A percentile compares a stretch with the other conserved stretches of the same genome.
Evolutionary conservation across 2,329 filamentous ascomycete genomes (phyloP).

Genomic region (Beauveria sp.): DNA sequence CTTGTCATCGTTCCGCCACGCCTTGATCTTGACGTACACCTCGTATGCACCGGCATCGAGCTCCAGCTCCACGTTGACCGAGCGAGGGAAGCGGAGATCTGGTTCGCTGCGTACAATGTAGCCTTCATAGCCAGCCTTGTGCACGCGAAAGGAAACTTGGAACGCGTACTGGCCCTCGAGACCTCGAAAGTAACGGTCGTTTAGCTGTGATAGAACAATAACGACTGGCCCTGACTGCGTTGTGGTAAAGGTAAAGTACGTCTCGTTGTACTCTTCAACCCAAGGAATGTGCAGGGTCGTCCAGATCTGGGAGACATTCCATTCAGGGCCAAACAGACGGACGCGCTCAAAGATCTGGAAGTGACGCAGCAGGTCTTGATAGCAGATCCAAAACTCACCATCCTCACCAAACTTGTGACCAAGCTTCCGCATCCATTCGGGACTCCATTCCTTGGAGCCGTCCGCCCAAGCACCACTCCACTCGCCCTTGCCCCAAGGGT

Average conservation of each 20-base stretch:
- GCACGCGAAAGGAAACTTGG: constrained; percentile 46
- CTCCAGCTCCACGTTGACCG: constrained; percentile 68
- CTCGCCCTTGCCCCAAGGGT: constrained; percentile 75
- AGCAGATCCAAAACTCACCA: constrained; percentile 56
- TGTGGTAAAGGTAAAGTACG: constrained; percentile 44
- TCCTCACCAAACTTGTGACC: constrained; percentile 71
- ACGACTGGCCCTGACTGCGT: constrained; percentile 43
- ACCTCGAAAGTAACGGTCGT: constrained; percentile 49
- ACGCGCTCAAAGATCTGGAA: constrained; percentile 53
- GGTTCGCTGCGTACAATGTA: constrained; percentile 48
- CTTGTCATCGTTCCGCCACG: constrained; percentile 46
- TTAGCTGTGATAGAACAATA: constrained; percentile 49
- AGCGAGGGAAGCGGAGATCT: constrained; percentile 58
- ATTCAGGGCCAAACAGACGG: constrained; percentile 48
- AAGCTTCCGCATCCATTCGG: constrained; percentile 67
- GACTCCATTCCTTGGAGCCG: constrained; percentile 77
- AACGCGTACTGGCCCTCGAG: constrained; percentile 50
- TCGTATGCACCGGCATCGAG: constrained; percentile 69
- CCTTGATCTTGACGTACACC: constrained; percentile 67
- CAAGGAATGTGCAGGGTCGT: constrained; percentile 48
- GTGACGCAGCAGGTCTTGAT: constrained; percentile 50
- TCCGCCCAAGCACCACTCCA: constrained; percentile 78
- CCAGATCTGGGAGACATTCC: constrained; percentile 42
- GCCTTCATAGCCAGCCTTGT: constrained; percentile 41
- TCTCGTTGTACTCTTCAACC: constrained; percentile 47